Evolutionary conservation across 2,329 filamentous ascomycete genomes (phyloP).

Genomic region (Scortechinia acanthostroma): DNA sequence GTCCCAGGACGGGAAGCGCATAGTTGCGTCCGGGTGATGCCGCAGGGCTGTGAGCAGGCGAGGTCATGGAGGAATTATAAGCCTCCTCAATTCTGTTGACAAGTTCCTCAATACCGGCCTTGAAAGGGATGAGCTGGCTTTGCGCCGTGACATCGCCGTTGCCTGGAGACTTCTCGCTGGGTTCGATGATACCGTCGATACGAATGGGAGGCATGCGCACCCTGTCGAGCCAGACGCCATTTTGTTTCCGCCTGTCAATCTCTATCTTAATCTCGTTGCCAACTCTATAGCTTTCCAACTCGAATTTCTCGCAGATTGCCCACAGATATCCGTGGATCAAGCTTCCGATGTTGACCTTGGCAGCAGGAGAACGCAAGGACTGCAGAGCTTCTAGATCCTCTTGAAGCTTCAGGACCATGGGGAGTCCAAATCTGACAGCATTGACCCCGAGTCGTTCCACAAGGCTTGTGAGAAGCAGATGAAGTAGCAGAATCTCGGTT

Average conservation of each 20-base stretch:
- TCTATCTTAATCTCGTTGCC: constrained; percentile 71
- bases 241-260: constrained; percentile 65
- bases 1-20: background rate
- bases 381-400: constrained; percentile 68
- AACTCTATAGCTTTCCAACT: constrained; percentile 63
- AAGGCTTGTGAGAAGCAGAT: constrained; percentile 70
- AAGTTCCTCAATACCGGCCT: background rate
- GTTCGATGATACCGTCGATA: background rate
- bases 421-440: constrained; percentile 68
- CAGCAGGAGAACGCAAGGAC: constrained; percentile 39
- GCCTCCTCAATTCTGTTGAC: background rate
- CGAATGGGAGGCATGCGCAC: constrained; percentile 58
- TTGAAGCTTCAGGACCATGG: constrained; percentile 83
- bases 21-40: background rate
- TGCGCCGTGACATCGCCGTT: background rate
- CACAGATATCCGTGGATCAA: constrained; percentile 86
- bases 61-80: background rate
- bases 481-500: constrained; percentile 68
- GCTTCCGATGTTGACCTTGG: constrained; percentile 75
- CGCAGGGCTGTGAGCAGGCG: background rate
- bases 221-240: constrained; percentile 72
- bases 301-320: constrained; percentile 70
- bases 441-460: constrained; percentile 76
- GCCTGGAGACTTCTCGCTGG: background rate
- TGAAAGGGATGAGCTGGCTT: background rate